Evolutionary conservation across 2,329 filamentous ascomycete species (phyloP), one percentile per base, ranked within the genome.

Genomic region (Ophiostoma triangulosporum): DNA sequence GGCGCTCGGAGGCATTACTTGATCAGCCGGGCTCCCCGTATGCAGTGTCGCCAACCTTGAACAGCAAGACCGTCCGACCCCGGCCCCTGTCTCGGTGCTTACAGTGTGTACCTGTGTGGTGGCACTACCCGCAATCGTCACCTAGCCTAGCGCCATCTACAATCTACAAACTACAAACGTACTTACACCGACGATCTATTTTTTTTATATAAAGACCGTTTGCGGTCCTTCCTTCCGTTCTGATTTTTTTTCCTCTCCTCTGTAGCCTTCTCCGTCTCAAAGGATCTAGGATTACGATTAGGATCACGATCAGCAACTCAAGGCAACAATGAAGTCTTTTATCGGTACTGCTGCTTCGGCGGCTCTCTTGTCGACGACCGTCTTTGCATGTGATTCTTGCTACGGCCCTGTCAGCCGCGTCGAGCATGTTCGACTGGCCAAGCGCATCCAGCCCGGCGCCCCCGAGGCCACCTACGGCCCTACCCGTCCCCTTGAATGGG

Each of bases 401-500:
- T 71, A 69, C 51, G 70, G 69, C 1, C 69, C 70, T 22, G 58
- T 62, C n/a, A 65, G 64, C 60, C 64, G 63, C 22, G 64, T 72
- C 50, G 56, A 56, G 52, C 57, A 59, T 52, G 70, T 74, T 54
- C 70, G 72, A 9, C 66, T 71, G 54, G 71, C 72, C 55, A 72
- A 72, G 61, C 69, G 73, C 40, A 74, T 74, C 62, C 72, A 75
- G 57, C 71, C 72, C 0, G 71, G 68, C 17, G 70, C 70, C 1
- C 63, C 64, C 24, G 66, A 69, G 40, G 71, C 72, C 26, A 62
- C 64, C 0, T 68, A 69, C 52, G 70, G 70, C 8, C 72, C 73
- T 36, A 51, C 52, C 9, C 52, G 52, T 22, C 64, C 67, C 43
- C 66, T 81, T 7, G 75, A 78, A 69, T 83, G 79, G 80, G 79